Evolutionary conservation across 2,329 filamentous ascomycete genomes (phyloP).

Genomic region (Calonectria hawksworthii): DNA sequence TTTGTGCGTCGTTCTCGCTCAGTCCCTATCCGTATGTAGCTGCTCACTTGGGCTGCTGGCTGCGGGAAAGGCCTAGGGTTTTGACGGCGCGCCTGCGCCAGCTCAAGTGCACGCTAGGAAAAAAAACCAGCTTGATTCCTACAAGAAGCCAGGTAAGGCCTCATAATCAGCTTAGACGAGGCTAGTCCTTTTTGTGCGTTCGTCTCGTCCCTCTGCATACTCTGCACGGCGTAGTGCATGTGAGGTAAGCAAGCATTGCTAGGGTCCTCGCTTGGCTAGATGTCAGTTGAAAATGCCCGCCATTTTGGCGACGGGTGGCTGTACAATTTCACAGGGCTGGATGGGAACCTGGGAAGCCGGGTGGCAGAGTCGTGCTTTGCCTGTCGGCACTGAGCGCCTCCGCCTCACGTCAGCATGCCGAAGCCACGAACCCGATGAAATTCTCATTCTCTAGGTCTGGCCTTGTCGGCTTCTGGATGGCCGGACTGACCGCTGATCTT

Average conservation of each 20-base stretch:
- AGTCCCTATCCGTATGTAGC: too few species aligned
- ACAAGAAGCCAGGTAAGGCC: background rate
- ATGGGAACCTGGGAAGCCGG: background rate
- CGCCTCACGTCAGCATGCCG: slow-evolving; percentile 29
- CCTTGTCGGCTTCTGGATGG: background rate
- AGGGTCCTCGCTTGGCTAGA: slow-evolving; percentile 13
- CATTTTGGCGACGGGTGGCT: slow-evolving; percentile 22
- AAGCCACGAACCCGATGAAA: background rate
- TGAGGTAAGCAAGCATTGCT: slow-evolving; percentile 29
- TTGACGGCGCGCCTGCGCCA: slow-evolving; percentile 37
- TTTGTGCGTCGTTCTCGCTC: background rate
- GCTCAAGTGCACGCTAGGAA: slow-evolving; percentile 8
- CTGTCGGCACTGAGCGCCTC: slow-evolving; percentile 24
- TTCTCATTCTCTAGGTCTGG: background rate
- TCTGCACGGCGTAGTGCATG: slow-evolving; percentile 20
- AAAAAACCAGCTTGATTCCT: background rate
- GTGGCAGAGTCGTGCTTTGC: background rate
- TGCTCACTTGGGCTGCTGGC: background rate
- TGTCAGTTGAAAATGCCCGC: slow-evolving; percentile 6
- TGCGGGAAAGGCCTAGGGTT: background rate
- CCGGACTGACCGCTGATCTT: slow-evolving; percentile 8
- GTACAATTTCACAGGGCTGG: slow-evolving; percentile 24
- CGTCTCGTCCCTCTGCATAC: slow-evolving; percentile 6
- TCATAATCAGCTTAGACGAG: slow-evolving; percentile 22
- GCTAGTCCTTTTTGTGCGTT: slow-evolving; percentile 5